phyloP scores from a whole-genome alignment of 371 early-diverging fungal species.

The Umbelopsis sp. region DNA sequence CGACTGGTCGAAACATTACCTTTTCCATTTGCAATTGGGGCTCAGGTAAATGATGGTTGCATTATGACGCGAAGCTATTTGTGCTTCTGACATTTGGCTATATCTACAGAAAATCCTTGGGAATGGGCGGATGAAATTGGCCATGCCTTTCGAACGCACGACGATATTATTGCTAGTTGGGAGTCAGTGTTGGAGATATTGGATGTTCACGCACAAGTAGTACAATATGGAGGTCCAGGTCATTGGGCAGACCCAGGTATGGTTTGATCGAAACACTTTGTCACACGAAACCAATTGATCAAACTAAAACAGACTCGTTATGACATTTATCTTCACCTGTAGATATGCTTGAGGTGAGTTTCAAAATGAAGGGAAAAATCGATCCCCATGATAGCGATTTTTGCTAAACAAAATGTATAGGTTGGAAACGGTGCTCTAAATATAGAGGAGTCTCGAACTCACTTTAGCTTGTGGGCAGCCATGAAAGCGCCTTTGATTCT shows the following conservation, averaged over 20 bases:
- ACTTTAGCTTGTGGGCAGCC: conserved; percentile 48
- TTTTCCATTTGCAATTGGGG: conserved; percentile 53
- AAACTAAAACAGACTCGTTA: not conserved
- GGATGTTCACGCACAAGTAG: conserved; percentile 23
- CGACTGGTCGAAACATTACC: conserved; percentile 46
- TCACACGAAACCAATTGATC: not conserved
- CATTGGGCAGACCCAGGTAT: conserved; percentile 31
- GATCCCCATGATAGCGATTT: too few relatives aligned
- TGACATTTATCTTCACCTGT: not conserved
- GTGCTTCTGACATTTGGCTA: not conserved
- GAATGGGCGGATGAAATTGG: conserved; percentile 41
- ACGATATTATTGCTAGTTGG: conserved; percentile 40
- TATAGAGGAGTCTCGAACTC: conserved; percentile 38
- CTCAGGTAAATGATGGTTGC: conserved; percentile 22
- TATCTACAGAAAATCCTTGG: conserved; percentile 33
- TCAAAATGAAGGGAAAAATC: not conserved
- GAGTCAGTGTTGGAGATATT: conserved; percentile 28
- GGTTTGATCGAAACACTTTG: not conserved
- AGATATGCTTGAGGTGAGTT: conserved; percentile 28
- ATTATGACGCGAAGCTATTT: not conserved
- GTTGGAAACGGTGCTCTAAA: conserved; percentile 50
- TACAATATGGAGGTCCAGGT: conserved; percentile 23
- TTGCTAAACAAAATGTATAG: not conserved
- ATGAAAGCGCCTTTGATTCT: conserved; percentile 52
- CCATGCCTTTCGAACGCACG: conserved; percentile 44